A percentile compares a stretch with the other conserved stretches of the same genome.
Evolutionary conservation across 169 alveolate species (phyloP).

Genomic region (Eimeria sp.): DNA sequence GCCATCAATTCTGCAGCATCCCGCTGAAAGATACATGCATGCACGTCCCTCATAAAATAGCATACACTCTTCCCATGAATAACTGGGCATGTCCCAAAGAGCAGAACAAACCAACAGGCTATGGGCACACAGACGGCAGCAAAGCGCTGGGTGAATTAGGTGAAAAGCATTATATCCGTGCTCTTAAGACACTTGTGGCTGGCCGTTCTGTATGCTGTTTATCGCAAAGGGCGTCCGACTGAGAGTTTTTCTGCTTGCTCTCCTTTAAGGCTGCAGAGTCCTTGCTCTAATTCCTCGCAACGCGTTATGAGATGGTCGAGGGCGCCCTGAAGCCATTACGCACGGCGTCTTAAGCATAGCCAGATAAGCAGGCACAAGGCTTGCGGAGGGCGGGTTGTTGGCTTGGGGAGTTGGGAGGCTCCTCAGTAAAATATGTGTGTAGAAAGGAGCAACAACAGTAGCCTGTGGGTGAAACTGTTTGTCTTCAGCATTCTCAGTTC

Average conservation of each 20-base stretch:
- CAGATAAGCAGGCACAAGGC: not conserved
- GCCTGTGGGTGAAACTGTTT: not conserved
- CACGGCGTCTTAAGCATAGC: not conserved
- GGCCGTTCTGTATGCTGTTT: not conserved
- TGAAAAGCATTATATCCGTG: not conserved
- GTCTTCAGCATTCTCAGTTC: not conserved
- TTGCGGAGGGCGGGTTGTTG: not conserved
- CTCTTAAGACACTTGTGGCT: not conserved
- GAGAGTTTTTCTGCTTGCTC: conserved; percentile 39
- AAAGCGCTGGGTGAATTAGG: not conserved
- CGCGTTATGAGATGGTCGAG: conserved; percentile 66
- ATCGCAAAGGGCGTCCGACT: conserved; percentile 18
- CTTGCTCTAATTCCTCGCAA: conserved; percentile 58
- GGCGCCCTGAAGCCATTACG: conserved; percentile 16
- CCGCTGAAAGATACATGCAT: not conserved
- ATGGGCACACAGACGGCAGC: not conserved
- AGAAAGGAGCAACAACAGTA: not conserved
- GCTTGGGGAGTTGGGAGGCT: not conserved
- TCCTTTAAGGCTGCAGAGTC: conserved; percentile 40
- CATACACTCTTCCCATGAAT: not conserved
- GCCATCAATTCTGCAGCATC: conserved; percentile 61
- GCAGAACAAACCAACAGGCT: not conserved
- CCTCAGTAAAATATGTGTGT: not conserved
- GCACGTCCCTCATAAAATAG: not conserved
- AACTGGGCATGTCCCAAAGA: not conserved